phyloP scores from a whole-genome alignment of 139 green algal genomes.

The Zygnema circumcarinatum region DNA sequence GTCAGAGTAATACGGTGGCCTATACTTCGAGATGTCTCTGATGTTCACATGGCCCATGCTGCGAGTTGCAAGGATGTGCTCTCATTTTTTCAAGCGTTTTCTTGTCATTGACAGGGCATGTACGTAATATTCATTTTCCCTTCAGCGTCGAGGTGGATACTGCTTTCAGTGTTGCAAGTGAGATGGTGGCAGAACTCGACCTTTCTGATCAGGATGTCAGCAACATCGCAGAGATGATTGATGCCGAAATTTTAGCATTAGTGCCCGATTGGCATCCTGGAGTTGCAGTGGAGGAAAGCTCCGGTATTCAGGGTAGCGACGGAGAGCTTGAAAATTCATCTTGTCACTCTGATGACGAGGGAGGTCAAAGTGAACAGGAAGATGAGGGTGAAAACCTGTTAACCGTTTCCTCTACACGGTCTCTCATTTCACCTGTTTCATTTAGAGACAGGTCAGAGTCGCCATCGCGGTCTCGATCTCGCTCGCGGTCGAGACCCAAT shows the following conservation, averaged over 20 bases:
- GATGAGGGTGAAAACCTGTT: constrained; percentile 25
- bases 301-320: not conserved
- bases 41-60: no score
- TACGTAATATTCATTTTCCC: constrained; percentile 91
- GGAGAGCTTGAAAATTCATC: not conserved
- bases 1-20: no score
- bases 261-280: constrained; percentile 51
- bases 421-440: not conserved
- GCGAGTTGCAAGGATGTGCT: no score
- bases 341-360: constrained; percentile 13
- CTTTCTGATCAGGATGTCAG: constrained; percentile 52
- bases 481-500: constrained; percentile 9
- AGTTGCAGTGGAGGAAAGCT: constrained; percentile 36
- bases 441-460: constrained; percentile 18
- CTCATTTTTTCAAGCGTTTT: no score
- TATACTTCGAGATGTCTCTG: no score
- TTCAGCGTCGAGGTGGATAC: constrained; percentile 89
- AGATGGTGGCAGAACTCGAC: constrained; percentile 94
- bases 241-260: constrained; percentile 61
- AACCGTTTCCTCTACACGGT: not conserved
- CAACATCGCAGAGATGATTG: constrained; percentile 64
- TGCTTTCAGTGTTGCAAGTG: constrained; percentile 80
- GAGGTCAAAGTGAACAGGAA: constrained; percentile 27
- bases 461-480: constrained; percentile 24
- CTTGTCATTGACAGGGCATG: constrained; percentile 54